phyloP scores from a whole-genome alignment of 2,329 filamentous ascomycete species.

The Fusarium sp. region DNA sequence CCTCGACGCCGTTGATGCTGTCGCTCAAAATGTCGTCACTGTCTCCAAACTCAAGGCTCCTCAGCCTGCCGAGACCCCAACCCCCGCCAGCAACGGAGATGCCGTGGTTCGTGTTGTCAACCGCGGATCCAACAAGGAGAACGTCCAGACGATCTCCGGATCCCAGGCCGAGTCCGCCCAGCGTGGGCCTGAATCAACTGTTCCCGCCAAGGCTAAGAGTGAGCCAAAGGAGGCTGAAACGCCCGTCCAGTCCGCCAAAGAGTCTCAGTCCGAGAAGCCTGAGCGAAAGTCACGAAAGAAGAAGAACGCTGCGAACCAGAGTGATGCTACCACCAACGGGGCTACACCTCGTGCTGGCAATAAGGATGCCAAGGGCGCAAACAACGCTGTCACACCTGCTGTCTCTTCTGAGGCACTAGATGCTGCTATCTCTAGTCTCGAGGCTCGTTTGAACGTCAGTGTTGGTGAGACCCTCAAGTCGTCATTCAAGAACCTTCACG shows the following conservation, averaged over 20 bases:
- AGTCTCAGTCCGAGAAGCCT: slow-evolving; percentile 64
- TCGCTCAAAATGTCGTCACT: slow-evolving; percentile 78
- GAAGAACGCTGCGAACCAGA: slow-evolving; percentile 64
- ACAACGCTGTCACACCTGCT: slow-evolving; percentile 41
- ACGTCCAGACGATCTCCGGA: slow-evolving; percentile 44
- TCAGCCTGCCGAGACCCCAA: slow-evolving; percentile 55
- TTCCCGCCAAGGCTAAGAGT: slow-evolving; percentile 56
- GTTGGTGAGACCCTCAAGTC: slow-evolving; percentile 66
- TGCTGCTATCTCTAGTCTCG: slow-evolving; percentile 65
- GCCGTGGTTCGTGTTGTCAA: slow-evolving; percentile 51
- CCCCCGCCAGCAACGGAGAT: slow-evolving; percentile 53
- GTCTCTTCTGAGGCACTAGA: slow-evolving; percentile 64
- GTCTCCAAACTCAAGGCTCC: slow-evolving; percentile 76
- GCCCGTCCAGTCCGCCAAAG: slow-evolving; percentile 54
- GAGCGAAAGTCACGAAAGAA: slow-evolving; percentile 75
- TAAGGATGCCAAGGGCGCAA: slow-evolving; percentile 52
- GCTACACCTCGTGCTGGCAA: slow-evolving; percentile 53
- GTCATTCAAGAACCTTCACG: slow-evolving; percentile 70
- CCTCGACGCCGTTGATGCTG: slow-evolving; percentile 79
- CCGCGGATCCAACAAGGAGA: slow-evolving; percentile 55
- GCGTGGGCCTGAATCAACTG: slow-evolving; percentile 51
- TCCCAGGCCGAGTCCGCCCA: slow-evolving; percentile 47
- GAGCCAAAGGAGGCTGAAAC: slow-evolving; percentile 64
- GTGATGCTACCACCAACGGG: slow-evolving; percentile 62
- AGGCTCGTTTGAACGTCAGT: slow-evolving; percentile 62